Evolutionary conservation across 257 asterid species (phyloP), one percentile per base, ranked within the genome.

Genomic region (Forsythia viridissima): DNA sequence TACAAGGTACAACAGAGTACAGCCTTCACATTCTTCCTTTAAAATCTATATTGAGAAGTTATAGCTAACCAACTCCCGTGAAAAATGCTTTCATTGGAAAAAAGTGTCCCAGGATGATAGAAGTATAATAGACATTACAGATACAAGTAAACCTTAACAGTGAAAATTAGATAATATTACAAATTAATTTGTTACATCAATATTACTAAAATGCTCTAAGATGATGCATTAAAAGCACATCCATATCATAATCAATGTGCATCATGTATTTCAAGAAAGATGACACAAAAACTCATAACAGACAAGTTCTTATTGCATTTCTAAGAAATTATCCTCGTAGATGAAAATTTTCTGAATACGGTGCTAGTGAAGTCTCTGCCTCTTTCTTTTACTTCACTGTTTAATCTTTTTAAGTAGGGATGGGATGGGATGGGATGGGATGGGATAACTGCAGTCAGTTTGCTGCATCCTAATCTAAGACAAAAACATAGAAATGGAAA

Each of bases 341-440:
- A 43, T 1, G 44, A 73, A 77, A 20, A 16, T 10, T 10, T 65
- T 4, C 65, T 18, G 30, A 55, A 59, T 42, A 34, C 24, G 36
- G 10, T 76, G 63, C 65, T 51, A 4, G 21, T 63, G 61, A 71
- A 67, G 70, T 21, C 70, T 39, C 70, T 80, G 71, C 44, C 69
- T 4, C 12, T 21, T 12, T 6, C 65, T 34, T 82, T 8, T 46
- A 21, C 39, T 37, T 43, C 36, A 8, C 20, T n/a, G 37, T 66
- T 59, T 69, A 61, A 73, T 24, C 30, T 63, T 13, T 51, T 38
- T 68, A n/a, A 55, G 24, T 18, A n/a, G 24, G 21, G 63, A 8
- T 18, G 24, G 24, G 10, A 5, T 16, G 63, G 24, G 21, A 5
- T 16, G 63, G 24, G 21, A 8, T 18, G 24, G 24, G 10, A 5